phyloP scores from a whole-genome alignment of 257 asterid species.

The Ajuga chamaepitys region DNA sequence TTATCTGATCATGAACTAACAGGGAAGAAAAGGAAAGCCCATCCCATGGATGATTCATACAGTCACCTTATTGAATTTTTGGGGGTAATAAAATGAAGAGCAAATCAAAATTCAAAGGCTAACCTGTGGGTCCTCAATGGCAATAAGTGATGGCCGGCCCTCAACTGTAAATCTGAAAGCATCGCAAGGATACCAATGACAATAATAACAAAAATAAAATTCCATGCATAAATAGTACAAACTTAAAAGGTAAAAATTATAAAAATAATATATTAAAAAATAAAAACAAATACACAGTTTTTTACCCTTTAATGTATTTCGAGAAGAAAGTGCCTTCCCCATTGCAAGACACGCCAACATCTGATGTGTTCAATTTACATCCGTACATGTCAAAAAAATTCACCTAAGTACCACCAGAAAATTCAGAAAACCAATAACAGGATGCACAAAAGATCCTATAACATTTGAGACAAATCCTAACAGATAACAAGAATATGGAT shows the following conservation, averaged over 20 bases:
- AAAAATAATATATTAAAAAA: neutral
- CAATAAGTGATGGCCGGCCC: conserved; percentile 51
- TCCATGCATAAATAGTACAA: neutral
- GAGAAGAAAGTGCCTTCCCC: conserved; percentile 62
- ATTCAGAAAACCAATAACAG: neutral
- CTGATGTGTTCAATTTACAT: conserved; percentile 66
- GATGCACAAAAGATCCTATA: conserved; percentile 8
- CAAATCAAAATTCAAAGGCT: neutral
- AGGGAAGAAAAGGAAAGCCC: neutral
- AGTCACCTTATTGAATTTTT: neutral
- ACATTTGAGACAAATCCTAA: neutral
- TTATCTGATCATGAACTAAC: neutral
- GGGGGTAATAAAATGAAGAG: conserved; percentile 4
- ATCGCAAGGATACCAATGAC: neutral
- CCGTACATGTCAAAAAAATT: conserved; percentile 87
- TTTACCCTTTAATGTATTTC: conserved; percentile 69
- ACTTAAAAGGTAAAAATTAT: neutral
- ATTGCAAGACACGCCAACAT: conserved; percentile 91
- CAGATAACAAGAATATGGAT: neutral
- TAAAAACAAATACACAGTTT: neutral
- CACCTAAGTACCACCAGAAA: conserved; percentile 47
- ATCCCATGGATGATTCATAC: neutral
- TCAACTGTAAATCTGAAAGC: conserved; percentile 54
- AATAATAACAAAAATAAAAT: neutral
- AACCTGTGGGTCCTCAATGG: conserved; percentile 99